Base-by-base conservation (phyloP, 2,329 filamentous ascomycete genomes). In the Fragosphaeria purpurea region DNA sequence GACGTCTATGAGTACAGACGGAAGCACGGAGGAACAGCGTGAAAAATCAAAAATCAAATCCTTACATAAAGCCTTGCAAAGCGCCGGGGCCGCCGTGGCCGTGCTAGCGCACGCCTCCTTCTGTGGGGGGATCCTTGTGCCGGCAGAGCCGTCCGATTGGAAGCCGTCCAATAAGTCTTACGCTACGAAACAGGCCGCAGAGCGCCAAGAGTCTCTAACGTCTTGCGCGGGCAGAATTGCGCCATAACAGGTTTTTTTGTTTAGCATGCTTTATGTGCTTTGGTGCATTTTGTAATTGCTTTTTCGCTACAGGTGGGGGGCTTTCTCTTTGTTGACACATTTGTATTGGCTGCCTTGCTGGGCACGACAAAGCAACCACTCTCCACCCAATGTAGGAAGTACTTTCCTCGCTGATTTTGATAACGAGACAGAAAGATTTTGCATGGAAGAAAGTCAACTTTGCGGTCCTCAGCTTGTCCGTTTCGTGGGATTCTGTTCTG, bases 141-240 rank as follows among this genome's bases (percentile, higher is more conserved):
- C 22, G 22, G 22, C 22, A 22, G 22, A 22, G 22, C 22, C 22
- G 22, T 22, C 45, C 33, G 42, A 35, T n/a, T 41, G 30, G 33
- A 35, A 42, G 31, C 33, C 33, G n/a, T 38, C 33, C n/a, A 33
- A 37, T 7, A 41, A 32, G 31, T 41, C 9, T 13, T 22, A 13
- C 30, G 45, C 32, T n/a, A 22, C 11, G 11, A 30, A 9, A 34
- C 10, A 32, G 22, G 22, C 22, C 30, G 22, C 41, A 46, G 41
- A 6, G 44, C 44, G 39, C 46, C 22, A 33, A 22, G 33, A 35
- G 43, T 37, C 50, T 34, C 42, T 11, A 49, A 52, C 50, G 50
- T 41, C 51, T 52, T 50, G n/a, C 40, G 43, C 7, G 44, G 41
- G 9, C 50, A n/a, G 11, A 8, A 50, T 50, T 47, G 41, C 51